Conservation (phyloP, 2,329 filamentous ascomycete species). For the Trichoderma simmonsii region DNA sequence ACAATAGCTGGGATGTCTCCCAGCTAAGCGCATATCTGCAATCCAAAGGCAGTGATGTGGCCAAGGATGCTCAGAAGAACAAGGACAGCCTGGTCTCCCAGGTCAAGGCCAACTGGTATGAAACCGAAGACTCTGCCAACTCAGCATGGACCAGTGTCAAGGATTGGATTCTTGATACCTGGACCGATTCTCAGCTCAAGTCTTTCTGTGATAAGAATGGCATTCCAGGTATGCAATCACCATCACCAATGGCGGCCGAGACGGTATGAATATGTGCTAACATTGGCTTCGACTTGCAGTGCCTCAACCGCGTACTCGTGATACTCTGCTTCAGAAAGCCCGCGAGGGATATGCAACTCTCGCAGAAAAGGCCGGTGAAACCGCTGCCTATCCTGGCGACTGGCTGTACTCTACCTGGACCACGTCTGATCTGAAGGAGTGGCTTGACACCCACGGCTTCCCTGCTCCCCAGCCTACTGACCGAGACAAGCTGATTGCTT, state of each 20-base stretch:
- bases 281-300: conserved; percentile 40
- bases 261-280: not conserved
- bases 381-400: conserved; percentile 82
- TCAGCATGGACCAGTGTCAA: conserved; percentile 69
- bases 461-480: conserved; percentile 78
- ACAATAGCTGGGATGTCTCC: conserved; percentile 70
- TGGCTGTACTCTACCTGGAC: conserved; percentile 93
- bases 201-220: conserved; percentile 84
- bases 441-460: conserved; percentile 85
- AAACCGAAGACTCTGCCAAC: conserved; percentile 73
- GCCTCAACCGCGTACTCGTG: conserved; percentile 82
- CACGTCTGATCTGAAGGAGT: conserved; percentile 89
- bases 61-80: conserved; percentile 63
- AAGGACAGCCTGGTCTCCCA: conserved; percentile 66
- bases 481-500: conserved; percentile 84
- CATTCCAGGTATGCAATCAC: conserved; percentile 58
- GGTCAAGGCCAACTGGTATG: conserved; percentile 72
- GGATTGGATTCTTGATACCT: conserved; percentile 94
- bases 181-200: conserved; percentile 92
- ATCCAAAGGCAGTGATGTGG: conserved; percentile 66
- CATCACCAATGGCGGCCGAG: not conserved
- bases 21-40: conserved; percentile 67
- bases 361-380: conserved; percentile 73
- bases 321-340: conserved; percentile 72
- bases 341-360: conserved; percentile 77